phyloP scores from a whole-genome alignment of 2,329 filamentous ascomycete species.

The Colletotrichum acutatum region DNA sequence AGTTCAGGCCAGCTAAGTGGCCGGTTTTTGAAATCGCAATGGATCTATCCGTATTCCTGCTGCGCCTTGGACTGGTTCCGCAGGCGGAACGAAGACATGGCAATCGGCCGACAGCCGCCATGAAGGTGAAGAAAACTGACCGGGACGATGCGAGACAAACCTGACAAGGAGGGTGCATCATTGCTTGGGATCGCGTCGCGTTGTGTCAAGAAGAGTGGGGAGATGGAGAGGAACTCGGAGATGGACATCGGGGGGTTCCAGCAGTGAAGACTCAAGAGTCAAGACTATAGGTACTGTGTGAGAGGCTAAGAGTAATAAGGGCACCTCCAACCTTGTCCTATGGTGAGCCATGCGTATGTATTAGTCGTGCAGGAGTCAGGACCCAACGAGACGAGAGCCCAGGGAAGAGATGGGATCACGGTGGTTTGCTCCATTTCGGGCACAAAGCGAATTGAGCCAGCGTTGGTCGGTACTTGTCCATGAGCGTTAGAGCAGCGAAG shows the following conservation, averaged over 20 bases:
- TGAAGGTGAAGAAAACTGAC: slow-evolving; percentile 1
- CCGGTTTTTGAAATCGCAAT: slow-evolving; percentile 10
- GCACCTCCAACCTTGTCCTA: slow-evolving; percentile 1
- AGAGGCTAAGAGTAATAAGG: no score
- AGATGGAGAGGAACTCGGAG: slow-evolving; percentile 22
- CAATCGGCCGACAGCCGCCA: slow-evolving; percentile 4
- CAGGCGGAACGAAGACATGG: not conserved
- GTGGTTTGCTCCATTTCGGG: slow-evolving; percentile 20
- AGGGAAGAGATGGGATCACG: slow-evolving; percentile 14
- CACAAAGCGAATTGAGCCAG: slow-evolving; percentile 17
- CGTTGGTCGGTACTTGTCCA: slow-evolving; percentile 30
- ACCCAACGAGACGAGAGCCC: not conserved
- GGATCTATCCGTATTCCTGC: not conserved
- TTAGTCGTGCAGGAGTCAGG: not conserved
- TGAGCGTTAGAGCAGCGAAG: slow-evolving; percentile 10
- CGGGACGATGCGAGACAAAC: slow-evolving; percentile 25
- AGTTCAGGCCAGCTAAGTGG: not conserved
- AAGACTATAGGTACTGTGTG: no score
- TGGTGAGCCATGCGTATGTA: not conserved
- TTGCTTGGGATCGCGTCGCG: slow-evolving; percentile 13
- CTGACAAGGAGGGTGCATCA: slow-evolving; percentile 26
- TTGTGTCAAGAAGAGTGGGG: slow-evolving; percentile 28
- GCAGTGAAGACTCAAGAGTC: no score
- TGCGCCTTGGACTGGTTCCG: not conserved
- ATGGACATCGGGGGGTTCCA: slow-evolving; percentile 6